Evolutionary conservation across 2,329 filamentous ascomycete species (phyloP), one percentile per base, ranked within the genome.

Genomic region (Hypomyces perniciosus): DNA sequence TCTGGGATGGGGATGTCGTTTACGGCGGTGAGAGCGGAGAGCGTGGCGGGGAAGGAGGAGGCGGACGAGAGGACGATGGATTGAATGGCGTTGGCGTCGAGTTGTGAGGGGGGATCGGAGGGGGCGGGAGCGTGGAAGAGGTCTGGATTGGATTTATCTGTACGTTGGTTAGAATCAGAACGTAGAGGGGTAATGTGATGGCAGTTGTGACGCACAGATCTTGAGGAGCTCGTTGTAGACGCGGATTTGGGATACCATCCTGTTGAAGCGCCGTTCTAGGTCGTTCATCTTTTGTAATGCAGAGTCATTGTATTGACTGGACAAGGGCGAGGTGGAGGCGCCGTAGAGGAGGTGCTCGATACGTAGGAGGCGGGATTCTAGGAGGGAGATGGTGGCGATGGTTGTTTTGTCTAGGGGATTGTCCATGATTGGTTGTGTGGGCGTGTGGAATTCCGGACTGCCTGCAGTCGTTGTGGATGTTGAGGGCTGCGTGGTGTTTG

Each of bases 281-380:
- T 77, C 70, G 50, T 71, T 71, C 39, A 83, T 65, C 39, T 71
- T 68, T 20, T 70, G 66, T 27, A 68, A 58, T 0, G 75, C 72
- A 0, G 78, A 70, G 12, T 65, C 65, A 26, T 49, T 38, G 2
- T 72, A 58, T 10, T 72, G 65, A 2, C 64, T 56, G 5, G 61
- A 56, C 0, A 65, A 58, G 1, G 65, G 57, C 2, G 68, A 62
- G 2, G 63, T 57, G 2, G 67, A 50, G 4, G 72, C 67, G 28
- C 80, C 80, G 58, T 78, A 75, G 41, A 84, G 71, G 3, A 83
- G 64, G 57, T 83, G 79, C 59, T 84, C 81, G 52, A 84, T 69
- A 42, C 80, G 78, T 12, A 75, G 66, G 8, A 84, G 72, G n/a
- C 81, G 80, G 46, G 75, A 70, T 60, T 83, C 79, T 34, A 84